phyloP scores from a whole-genome alignment of 169 alveolate species.

The Theileria annulata region DNA sequence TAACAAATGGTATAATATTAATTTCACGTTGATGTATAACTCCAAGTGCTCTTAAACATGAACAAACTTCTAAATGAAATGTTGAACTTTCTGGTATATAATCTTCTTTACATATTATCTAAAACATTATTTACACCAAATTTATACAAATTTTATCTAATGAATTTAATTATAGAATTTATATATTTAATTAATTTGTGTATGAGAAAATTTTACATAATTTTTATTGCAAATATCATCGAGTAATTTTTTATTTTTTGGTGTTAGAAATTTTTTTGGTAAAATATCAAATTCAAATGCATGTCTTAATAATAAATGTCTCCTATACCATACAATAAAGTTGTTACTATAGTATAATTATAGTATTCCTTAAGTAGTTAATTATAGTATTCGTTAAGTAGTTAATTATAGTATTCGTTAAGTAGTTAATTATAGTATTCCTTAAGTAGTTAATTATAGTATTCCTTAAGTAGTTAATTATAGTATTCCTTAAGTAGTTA shows the following conservation, averaged over 20 bases:
- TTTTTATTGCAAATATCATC: conserved; percentile 59
- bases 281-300: conserved; percentile 52
- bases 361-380: too few relatives aligned
- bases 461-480: too few relatives aligned
- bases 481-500: too few relatives aligned
- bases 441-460: too few relatives aligned
- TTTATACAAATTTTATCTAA: background rate
- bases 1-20: conserved; percentile 73
- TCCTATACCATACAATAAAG: conserved; percentile 7
- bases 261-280: conserved; percentile 31
- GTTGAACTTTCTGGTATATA: conserved; percentile 80
- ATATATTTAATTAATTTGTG: background rate
- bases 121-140: background rate
- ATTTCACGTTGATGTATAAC: conserved; percentile 75
- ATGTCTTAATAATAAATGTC: conserved; percentile 56
- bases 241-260: conserved; percentile 11
- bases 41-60: conserved; percentile 72
- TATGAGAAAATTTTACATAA: conserved; percentile 16
- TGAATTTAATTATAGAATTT: background rate
- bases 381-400: too few relatives aligned
- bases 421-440: too few relatives aligned
- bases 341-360: too few relatives aligned
- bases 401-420: too few relatives aligned
- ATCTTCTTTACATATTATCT: conserved; percentile 39
- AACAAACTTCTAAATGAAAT: conserved; percentile 78